A percentile compares a stretch with the other conserved stretches of the same genome.
These are phyloP conservation scores for Tetrapisispora nanseiensis DNA, from an alignment of 805 yeast genomes.

Conservation along the genomic window DNA sequence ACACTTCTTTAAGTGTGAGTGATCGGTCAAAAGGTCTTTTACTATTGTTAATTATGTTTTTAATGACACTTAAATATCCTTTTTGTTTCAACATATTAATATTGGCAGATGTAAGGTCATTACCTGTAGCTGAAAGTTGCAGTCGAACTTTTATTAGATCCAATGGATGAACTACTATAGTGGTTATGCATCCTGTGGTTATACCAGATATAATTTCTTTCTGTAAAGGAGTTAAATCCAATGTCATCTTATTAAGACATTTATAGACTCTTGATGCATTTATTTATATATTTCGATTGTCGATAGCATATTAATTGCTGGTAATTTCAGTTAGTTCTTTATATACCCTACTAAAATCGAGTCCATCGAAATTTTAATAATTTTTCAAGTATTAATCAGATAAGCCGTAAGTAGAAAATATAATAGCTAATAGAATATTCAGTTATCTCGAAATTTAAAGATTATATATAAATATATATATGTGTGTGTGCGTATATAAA, in stretches of 20 bases:
- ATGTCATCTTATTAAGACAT: not conserved
- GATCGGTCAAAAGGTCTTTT: slow-evolving; percentile 1
- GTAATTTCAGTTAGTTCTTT: too few relatives aligned
- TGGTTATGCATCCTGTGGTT: slow-evolving; percentile 71
- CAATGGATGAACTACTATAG: slow-evolving; percentile 77
- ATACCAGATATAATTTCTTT: slow-evolving; percentile 63
- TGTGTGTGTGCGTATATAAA: too few relatives aligned
- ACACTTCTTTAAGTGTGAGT: slow-evolving; percentile 30
- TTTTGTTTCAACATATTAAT: slow-evolving; percentile 12
- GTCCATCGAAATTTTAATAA: too few relatives aligned
- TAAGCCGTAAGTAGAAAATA: not conserved
- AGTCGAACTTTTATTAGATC: slow-evolving; percentile 78
- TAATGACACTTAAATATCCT: slow-evolving; percentile 19
- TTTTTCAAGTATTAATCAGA: not conserved
- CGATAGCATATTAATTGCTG: too few relatives aligned
- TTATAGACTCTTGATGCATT: too few relatives aligned
- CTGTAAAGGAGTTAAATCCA: slow-evolving; percentile 20
- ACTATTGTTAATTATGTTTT: slow-evolving; percentile 15
- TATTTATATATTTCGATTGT: not conserved
- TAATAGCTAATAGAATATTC: not conserved
- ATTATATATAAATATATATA: slow-evolving; percentile 1
- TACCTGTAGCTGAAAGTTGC: slow-evolving; percentile 44
- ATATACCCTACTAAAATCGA: not conserved
- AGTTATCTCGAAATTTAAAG: not conserved
- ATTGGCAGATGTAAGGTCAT: not conserved